Evolutionary conservation across 352 stramenopile species (phyloP), one percentile per base, ranked within the genome.

Genomic region (Thalassiosira delicatula): DNA sequence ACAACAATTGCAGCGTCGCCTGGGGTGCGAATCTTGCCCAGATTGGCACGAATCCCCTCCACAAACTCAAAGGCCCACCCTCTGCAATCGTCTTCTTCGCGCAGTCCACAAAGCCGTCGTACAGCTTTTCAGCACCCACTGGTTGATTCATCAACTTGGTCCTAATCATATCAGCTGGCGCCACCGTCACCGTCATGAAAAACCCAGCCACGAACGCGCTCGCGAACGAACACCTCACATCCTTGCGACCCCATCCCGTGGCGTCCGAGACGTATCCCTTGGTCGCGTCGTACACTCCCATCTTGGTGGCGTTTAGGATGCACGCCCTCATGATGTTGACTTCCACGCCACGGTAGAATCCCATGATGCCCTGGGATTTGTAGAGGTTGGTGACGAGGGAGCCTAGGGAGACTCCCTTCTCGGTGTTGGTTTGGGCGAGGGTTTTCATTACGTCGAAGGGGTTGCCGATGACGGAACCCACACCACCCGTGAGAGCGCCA

Each of bases 301-400:
- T 94, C 76, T 95, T 95, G 21, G 92, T 95, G 44, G 89, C 92
- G 75, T 95, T 95, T 23, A 95, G 76, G 0, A 95, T 88, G 75
- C 90, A 94, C 19, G 91, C 91, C 35, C 92, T 79, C 49, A 92
- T 76, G 21, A 94, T 85, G 54, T 95, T 95, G 2, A 89, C 90
- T 46, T 88, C 54, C 1, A 95, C 73, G 61, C 92, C 92, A 62
- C 92, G 85, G 69, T 94, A 95, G 70, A 95, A 95, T 32, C 92
- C 92, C 29, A 14, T 75, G 51, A 95, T 85, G 30, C 92, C 92
- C 80, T 94, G 90, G 56, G 61, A 91, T 90, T 83, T n/a, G n/a
- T n/a, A n/a, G n/a, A 94, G 92, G 30, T 85, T 72, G 2, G 53
- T 44, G 12, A 91, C 82, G 49, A 92, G 83, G 14, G 61, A 73